Evolutionary conservation across 164 flowering plant species (phyloP).

Genomic region (Kingdonia uniflora): DNA sequence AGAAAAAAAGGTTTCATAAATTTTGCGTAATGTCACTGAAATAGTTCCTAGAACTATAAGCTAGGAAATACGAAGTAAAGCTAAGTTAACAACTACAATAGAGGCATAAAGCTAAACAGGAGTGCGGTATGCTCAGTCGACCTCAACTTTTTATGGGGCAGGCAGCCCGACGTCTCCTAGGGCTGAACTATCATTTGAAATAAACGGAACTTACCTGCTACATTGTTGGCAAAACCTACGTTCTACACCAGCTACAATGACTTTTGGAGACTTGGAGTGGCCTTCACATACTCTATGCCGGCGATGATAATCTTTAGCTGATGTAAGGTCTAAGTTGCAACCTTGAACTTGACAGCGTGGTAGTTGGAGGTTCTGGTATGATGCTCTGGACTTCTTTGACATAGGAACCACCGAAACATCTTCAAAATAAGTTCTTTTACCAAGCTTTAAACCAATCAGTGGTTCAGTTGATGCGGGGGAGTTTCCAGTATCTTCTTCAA

Average conservation of each 20-base stretch:
- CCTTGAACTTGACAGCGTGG: conserved; percentile 76
- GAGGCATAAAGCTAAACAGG: too few species aligned
- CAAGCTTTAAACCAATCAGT: conserved; percentile 65
- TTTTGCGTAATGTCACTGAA: too few species aligned
- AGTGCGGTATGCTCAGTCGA: too few species aligned
- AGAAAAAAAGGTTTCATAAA: too few species aligned
- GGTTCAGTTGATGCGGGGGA: conserved; percentile 54
- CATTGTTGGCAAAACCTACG: conserved; percentile 93
- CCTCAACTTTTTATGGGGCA: too few species aligned
- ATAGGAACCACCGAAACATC: conserved; percentile 28
- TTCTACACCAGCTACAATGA: conserved; percentile 54
- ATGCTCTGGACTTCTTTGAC: conserved; percentile 39
- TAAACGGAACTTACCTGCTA: conserved; percentile 70
- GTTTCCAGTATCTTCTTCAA: conserved; percentile 20
- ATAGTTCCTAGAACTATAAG: too few species aligned
- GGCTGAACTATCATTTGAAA: too few species aligned
- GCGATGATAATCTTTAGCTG: conserved; percentile 80
- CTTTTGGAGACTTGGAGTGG: conserved; percentile 70
- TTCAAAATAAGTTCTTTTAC: conserved; percentile 70
- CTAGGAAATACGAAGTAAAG: too few species aligned
- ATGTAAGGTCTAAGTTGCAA: conserved; percentile 64
- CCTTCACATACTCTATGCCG: conserved; percentile 70
- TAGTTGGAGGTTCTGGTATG: conserved; percentile 21
- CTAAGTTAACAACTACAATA: too few species aligned
- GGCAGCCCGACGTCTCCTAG: too few species aligned